Percentiles rank a stretch among this genome's conserved stretches.
These are phyloP conservation scores for Chlamydomonas sphaeroides DNA, from an alignment of 139 green algal genomes.

Conservation along the genomic window DNA sequence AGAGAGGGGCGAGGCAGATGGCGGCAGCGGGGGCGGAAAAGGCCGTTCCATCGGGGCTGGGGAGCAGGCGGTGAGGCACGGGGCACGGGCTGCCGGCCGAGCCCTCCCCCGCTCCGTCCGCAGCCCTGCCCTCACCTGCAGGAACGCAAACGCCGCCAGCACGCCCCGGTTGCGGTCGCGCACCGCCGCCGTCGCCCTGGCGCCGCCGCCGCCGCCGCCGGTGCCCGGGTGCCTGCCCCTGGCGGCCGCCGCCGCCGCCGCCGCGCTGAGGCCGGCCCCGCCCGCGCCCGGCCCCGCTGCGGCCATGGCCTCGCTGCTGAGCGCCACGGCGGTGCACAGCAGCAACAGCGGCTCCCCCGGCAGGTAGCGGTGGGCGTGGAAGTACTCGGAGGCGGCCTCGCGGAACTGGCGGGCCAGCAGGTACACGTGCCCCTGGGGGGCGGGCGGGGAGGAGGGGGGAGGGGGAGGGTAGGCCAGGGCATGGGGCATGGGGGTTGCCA, in stretches of 20 bases:
- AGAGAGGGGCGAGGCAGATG: too few species aligned
- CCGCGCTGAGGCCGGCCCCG: constrained; percentile 78
- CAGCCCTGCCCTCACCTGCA: constrained; percentile 57
- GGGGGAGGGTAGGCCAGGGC: neutral
- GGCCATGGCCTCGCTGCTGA: constrained; percentile 57
- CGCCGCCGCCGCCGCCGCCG: neutral
- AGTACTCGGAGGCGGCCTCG: constrained; percentile 73
- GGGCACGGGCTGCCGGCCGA: too few species aligned
- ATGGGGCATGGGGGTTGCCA: too few species aligned
- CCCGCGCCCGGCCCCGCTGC: constrained; percentile 55
- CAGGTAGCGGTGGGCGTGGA: constrained; percentile 68
- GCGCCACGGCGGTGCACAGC: constrained; percentile 65
- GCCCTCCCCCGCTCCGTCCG: neutral
- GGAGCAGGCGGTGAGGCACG: too few species aligned
- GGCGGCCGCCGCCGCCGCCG: constrained; percentile 49
- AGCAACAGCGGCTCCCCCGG: constrained; percentile 73
- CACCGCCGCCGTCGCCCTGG: neutral
- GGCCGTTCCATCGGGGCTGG: too few species aligned
- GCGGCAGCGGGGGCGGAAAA: neutral
- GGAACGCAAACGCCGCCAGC: constrained; percentile 82
- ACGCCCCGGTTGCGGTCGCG: constrained; percentile 68
- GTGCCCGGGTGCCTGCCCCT: neutral
- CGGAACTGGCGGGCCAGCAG: constrained; percentile 47
- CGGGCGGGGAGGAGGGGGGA: neutral
- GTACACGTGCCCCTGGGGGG: constrained; percentile 62